Conservation (phyloP, 371 early-diverging fungal genomes). For the Synchytrium microbalum region DNA sequence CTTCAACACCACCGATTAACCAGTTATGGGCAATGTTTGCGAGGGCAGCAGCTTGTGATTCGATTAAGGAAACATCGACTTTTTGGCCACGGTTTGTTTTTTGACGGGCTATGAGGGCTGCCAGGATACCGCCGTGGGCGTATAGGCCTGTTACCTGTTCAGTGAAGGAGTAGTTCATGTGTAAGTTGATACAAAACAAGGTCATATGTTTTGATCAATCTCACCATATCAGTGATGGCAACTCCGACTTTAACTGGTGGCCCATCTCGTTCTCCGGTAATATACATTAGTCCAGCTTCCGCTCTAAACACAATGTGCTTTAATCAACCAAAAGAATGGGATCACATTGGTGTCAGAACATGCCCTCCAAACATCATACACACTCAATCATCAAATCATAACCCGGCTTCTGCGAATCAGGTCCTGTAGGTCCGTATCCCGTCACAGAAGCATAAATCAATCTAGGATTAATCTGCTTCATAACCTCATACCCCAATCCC, state of each 20-base stretch:
- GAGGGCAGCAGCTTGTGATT: conserved; percentile 76
- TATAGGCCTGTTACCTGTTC: conserved; percentile 55
- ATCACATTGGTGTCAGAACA: conserved; percentile 2
- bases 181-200: neutral
- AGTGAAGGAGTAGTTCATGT: conserved; percentile 7
- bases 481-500: conserved; percentile 69
- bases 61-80: conserved; percentile 72
- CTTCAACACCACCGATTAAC: conserved; percentile 68
- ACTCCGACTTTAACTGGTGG: conserved; percentile 91
- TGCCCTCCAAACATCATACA: conserved; percentile 9
- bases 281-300: conserved; percentile 90
- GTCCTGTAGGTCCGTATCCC: conserved; percentile 84
- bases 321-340: neutral
- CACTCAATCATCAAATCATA: conserved; percentile 90
- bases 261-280: conserved; percentile 71
- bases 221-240: conserved; percentile 71
- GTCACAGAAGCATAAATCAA: conserved; percentile 80
- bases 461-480: conserved; percentile 60
- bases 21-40: conserved; percentile 84
- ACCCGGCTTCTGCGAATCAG: conserved; percentile 69
- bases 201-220: neutral
- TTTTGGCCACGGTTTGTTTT: conserved; percentile 68
- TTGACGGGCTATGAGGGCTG: conserved; percentile 66
- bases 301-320: conserved; percentile 33
- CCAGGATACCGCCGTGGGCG: conserved; percentile 80